A percentile compares a stretch with the other conserved stretches of the same genome.
Conservation (phyloP, 352 stramenopile species). For the Phytophthora citrophthora region DNA sequence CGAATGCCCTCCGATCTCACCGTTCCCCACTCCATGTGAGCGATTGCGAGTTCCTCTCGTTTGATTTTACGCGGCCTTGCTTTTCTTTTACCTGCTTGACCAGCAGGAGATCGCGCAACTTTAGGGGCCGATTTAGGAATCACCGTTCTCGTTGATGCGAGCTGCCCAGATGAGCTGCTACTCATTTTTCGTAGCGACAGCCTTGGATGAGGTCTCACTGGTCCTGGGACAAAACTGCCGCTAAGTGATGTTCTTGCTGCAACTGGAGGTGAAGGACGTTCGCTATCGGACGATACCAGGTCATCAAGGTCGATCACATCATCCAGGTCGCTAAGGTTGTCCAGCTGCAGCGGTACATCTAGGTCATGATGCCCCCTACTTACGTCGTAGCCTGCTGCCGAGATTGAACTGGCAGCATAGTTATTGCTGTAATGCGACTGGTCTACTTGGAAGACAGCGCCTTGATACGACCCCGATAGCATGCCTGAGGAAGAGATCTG, state of each 20-base stretch:
- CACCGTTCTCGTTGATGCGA: constrained; percentile 2
- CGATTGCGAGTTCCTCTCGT: constrained; percentile 32
- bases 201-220: constrained; percentile 9
- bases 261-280: constrained; percentile 35
- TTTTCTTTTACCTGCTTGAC: constrained; percentile 37
- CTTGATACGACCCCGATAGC: constrained; percentile 14
- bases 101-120: constrained; percentile 7
- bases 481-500: constrained; percentile 18
- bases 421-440: constrained; percentile 12
- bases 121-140: constrained; percentile 7
- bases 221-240: constrained; percentile 32
- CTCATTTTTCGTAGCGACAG: constrained; percentile 22
- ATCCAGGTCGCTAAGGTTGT: constrained; percentile 60
- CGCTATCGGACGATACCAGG: constrained; percentile 51
- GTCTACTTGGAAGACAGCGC: constrained; percentile 16
- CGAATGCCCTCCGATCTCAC: constrained; percentile 34
- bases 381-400: constrained; percentile 19
- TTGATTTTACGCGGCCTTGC: constrained; percentile 42
- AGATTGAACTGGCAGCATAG: constrained; percentile 3
- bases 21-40: constrained; percentile 43
- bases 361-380: constrained; percentile 28
- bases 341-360: constrained; percentile 44
- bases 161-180: constrained; percentile 3
- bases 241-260: constrained; percentile 37
- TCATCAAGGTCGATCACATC: constrained; percentile 68